Evolutionary conservation across 1,139 yeast genomes (phyloP).

Genomic region (Geotrichum cucujoidarum): DNA sequence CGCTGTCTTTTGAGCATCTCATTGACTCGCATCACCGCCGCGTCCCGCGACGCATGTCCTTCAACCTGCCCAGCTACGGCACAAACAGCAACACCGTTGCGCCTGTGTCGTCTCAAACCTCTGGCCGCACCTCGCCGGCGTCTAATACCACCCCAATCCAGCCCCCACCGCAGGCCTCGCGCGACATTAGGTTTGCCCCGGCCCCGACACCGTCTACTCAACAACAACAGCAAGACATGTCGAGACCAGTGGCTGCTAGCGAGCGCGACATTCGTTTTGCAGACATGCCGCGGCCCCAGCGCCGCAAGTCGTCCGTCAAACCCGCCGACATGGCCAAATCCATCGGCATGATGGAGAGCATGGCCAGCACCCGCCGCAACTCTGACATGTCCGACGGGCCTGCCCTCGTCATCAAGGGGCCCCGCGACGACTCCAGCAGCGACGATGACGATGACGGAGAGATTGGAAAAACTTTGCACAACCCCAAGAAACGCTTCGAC

Average conservation of each 20-base stretch:
- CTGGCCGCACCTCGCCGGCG: not conserved
- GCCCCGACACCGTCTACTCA: not conserved
- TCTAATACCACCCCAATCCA: not conserved
- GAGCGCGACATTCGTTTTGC: constrained; percentile 44
- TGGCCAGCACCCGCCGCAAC: not conserved
- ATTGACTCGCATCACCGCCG: constrained; percentile 12
- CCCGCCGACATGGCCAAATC: constrained; percentile 76
- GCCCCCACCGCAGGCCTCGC: constrained; percentile 1
- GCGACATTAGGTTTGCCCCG: constrained; percentile 14
- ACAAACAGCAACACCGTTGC: not conserved
- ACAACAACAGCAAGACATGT: not conserved
- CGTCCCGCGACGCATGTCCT: constrained; percentile 6
- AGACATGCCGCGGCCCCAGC: constrained; percentile 41
- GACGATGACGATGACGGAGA: not conserved
- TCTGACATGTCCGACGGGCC: constrained; percentile 57
- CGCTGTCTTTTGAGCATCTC: not conserved
- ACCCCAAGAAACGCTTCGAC: not conserved
- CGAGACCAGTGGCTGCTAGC: constrained; percentile 16
- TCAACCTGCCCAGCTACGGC: not conserved
- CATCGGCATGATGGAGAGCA: constrained; percentile 55
- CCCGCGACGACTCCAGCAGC: constrained; percentile 47
- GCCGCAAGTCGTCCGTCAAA: constrained; percentile 46
- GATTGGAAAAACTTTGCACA: too few relatives aligned
- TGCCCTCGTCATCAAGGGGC: constrained; percentile 73
- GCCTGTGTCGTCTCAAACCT: too few relatives aligned